Percentiles rank a stretch among this genome's conserved stretches.
phyloP scores from a whole-genome alignment of 176 grass and related monocot genomes.

The Dactylis glomerata region DNA sequence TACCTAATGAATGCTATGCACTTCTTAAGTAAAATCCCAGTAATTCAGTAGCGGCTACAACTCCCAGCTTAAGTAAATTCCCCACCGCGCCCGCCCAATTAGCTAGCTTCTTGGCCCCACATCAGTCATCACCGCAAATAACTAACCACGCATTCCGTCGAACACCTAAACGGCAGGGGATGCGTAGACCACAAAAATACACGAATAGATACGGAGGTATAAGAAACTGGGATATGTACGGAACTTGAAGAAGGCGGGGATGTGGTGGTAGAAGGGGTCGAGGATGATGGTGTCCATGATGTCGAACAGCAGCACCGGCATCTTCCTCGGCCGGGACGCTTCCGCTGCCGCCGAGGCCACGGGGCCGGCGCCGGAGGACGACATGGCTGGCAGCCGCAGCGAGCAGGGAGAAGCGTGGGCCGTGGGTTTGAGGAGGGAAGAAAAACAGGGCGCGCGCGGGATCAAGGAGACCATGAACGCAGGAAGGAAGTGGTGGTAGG shows the following conservation, averaged over 20 bases:
- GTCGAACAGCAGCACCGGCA: conserved; percentile 84
- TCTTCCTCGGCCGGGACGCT: background rate
- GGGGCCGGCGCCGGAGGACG: background rate
- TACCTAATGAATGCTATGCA: background rate
- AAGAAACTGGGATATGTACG: background rate
- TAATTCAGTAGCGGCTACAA: background rate
- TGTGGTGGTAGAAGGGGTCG: conserved; percentile 90
- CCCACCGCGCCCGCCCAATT: background rate
- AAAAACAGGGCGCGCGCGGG: conserved; percentile 29
- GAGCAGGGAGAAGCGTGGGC: background rate
- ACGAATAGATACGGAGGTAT: background rate
- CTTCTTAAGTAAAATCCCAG: background rate
- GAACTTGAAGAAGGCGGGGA: conserved; percentile 85
- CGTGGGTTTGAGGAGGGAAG: conserved; percentile 22
- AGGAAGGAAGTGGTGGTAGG: background rate
- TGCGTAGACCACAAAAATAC: background rate
- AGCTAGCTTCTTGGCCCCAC: no score
- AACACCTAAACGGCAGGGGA: background rate
- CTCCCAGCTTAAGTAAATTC: background rate
- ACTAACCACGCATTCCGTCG: conserved; percentile 10
- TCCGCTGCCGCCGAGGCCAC: background rate
- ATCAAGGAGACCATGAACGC: conserved; percentile 43
- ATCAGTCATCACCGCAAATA: background rate
- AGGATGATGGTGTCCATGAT: conserved; percentile 94
- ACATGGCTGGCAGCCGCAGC: conserved; percentile 14